Percentiles rank a stretch among this genome's conserved stretches.
Evolutionary conservation across 257 asterid species (phyloP).

Genomic region (Echites panduratus): DNA sequence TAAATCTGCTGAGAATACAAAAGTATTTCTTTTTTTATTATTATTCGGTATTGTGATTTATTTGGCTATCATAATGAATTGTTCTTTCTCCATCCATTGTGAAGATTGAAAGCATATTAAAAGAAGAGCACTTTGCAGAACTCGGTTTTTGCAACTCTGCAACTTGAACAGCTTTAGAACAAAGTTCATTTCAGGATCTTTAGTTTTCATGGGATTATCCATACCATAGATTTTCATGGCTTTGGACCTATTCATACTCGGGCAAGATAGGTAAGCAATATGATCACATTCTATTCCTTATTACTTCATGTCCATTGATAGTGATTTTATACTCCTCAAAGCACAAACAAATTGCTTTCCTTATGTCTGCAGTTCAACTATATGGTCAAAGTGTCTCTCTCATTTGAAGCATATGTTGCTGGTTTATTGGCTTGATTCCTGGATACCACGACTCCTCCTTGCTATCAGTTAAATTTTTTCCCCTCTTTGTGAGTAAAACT

Average conservation of each 20-base stretch:
- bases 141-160: conserved; percentile 83
- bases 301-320: neutral
- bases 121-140: no score
- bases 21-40: no score
- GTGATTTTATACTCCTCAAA: neutral
- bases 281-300: neutral
- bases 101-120: no score
- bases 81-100: no score
- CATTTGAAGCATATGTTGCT: conserved; percentile 74
- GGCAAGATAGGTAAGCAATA: conserved; percentile 81
- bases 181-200: conserved; percentile 74
- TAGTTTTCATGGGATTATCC: conserved; percentile 88
- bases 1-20: no score
- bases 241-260: conserved; percentile 76
- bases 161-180: conserved; percentile 80
- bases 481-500: conserved; percentile 58
- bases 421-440: conserved; percentile 59
- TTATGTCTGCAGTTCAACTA: conserved; percentile 61
- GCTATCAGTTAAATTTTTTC: conserved; percentile 84
- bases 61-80: no score
- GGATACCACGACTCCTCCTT: conserved; percentile 68
- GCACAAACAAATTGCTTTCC: neutral
- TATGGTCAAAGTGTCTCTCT: conserved; percentile 79
- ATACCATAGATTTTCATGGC: conserved; percentile 79
- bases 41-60: no score